phyloP scores from a whole-genome alignment of 768 basidiomycete genomes.

The Candolleomyces aberdarensis region DNA sequence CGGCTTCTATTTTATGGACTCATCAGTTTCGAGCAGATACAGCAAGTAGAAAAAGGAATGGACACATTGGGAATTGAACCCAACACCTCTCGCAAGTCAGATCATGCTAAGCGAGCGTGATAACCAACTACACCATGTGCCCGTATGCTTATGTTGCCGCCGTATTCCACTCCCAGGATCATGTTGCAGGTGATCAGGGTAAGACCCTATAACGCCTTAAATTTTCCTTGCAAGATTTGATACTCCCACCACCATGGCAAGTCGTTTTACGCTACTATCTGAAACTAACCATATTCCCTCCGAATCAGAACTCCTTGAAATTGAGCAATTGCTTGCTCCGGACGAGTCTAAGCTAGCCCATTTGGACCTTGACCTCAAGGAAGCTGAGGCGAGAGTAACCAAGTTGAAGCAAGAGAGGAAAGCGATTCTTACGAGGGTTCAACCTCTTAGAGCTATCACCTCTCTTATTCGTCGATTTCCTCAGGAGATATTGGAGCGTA shows the following conservation, averaged over 20 bases:
- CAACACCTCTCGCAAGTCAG: too few species aligned
- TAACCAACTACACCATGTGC: slow-evolving; percentile 8
- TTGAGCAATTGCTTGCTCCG: not conserved
- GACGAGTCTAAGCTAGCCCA: not conserved
- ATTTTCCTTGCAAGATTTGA: not conserved
- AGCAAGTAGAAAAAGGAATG: too few species aligned
- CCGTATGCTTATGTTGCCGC: not conserved
- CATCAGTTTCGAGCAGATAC: too few species aligned
- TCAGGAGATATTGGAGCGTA: slow-evolving; percentile 13
- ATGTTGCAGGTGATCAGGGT: not conserved
- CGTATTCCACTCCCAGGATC: not conserved
- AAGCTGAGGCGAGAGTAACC: not conserved
- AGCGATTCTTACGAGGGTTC: not conserved
- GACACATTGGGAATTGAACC: too few species aligned
- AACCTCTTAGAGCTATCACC: not conserved
- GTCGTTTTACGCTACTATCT: not conserved
- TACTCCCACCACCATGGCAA: not conserved
- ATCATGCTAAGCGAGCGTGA: not conserved
- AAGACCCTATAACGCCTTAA: too few species aligned
- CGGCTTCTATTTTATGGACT: too few species aligned
- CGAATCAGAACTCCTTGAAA: not conserved
- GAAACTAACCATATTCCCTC: not conserved
- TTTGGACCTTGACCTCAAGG: not conserved
- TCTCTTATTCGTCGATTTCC: slow-evolving; percentile 10
- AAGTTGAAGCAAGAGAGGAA: not conserved